Evolutionary conservation across 2,329 filamentous ascomycete genomes (phyloP), one percentile per base, ranked within the genome.

Genomic region (Huntiella moniliformis): DNA sequence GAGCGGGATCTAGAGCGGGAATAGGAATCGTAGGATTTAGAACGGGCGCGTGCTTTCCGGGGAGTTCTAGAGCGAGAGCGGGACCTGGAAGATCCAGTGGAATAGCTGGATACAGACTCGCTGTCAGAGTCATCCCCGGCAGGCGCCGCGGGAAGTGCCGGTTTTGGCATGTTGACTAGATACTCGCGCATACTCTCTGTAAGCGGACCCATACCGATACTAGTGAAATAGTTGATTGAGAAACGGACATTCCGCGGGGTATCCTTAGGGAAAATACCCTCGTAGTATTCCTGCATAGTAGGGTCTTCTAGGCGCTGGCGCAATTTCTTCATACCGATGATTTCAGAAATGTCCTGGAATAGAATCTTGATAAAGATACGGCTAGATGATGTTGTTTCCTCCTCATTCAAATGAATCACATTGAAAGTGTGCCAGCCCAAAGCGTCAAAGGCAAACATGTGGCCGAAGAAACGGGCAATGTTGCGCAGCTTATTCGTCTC

Each of bases 171-270:
- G 57, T 86, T 94, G 59, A 87, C 82, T 47, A 98, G 70, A 58
- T 80, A 77, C 56, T 92, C 84, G 60, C 91, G 79, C 85, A 95
- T 93, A 53, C 86, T 82, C 58, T 98, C 91, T 2, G 91, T 98
- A 51, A 98, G 71, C 17, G 75, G 77, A 58, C 91, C 91, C 82
- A 98, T 92, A 49, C 87, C 86, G 56, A 98, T 93, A 56, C 86
- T 91, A 7, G 91, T 98, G 61, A 98, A 96, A 70, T 95, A 98
- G 64, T 98, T 98, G 77, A 98, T 94, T 43, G 87, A 84, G 68
- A 98, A 98, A 45, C 88, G 78, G 35, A 87, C 86, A 62, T 95
- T 91, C 57, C 83, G 79, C 17, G 86, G 76, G 56, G 86, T 84
- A 59, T 96, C 87, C 50, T 69, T 79, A 0, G 91, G 91, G 68